Conservation (phyloP, 148 eudicot species). For the Simmondsia chinensis region DNA sequence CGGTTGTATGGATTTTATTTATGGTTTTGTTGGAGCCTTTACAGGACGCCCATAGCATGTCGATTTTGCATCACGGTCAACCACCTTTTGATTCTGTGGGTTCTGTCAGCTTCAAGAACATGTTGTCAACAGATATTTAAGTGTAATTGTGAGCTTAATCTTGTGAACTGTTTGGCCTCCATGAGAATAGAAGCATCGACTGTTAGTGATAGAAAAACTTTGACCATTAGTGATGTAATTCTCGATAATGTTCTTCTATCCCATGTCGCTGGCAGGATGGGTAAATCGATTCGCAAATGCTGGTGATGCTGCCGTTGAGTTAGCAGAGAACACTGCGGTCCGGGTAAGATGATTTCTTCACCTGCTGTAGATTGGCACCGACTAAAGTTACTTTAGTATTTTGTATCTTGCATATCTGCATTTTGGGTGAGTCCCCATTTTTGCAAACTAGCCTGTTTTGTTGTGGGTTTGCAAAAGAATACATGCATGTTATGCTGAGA, state of each 20-base stretch:
- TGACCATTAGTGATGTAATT: background rate
- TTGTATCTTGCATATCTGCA: background rate
- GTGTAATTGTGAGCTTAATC: no score
- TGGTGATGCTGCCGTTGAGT: slow-evolving; percentile 91
- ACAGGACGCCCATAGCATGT: no score
- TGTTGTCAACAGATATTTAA: no score
- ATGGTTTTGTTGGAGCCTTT: no score
- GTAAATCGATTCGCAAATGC: slow-evolving; percentile 95
- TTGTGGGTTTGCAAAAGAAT: no score
- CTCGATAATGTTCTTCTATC: background rate
- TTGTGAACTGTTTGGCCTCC: no score
- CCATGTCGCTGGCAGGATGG: slow-evolving; percentile 56
- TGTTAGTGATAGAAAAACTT: background rate
- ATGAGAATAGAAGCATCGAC: no score
- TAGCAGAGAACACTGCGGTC: slow-evolving; percentile 82
- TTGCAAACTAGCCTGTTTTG: background rate
- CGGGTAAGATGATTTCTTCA: slow-evolving; percentile 39
- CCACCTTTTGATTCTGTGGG: no score
- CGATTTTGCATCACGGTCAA: no score
- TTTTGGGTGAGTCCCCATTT: background rate
- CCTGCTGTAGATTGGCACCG: background rate
- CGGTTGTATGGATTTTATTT: no score
- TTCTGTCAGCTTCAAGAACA: no score
- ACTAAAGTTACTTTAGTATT: background rate
- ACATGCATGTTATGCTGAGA: no score